Evolutionary conservation across 108 stramenopile genomes (phyloP).

Genomic region (Skeletonema marinoi): DNA sequence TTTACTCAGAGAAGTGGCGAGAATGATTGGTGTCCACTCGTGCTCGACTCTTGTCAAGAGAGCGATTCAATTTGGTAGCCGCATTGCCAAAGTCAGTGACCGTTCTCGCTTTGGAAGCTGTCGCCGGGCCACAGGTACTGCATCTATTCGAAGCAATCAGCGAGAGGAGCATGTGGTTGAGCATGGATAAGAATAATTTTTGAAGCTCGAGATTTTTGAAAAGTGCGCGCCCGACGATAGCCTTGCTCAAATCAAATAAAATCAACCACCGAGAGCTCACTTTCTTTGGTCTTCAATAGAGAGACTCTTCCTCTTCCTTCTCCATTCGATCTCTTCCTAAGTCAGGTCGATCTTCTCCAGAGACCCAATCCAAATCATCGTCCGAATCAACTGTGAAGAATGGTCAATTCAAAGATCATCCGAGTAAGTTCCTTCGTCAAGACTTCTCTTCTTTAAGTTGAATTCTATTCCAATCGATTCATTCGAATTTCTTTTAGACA

Average conservation of each 20-base stretch:
- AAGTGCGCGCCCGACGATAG: no score
- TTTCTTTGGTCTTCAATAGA: no score
- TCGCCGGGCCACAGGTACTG: constrained; percentile 67
- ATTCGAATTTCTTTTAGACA: no score
- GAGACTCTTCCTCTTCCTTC: no score
- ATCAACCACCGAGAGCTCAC: no score
- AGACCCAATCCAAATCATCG: background rate
- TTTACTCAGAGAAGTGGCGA: constrained; percentile 73
- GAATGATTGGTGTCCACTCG: constrained; percentile 53
- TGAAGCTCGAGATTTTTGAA: no score
- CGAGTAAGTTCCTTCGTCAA: constrained; percentile 21
- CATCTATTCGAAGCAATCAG: background rate
- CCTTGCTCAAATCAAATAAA: no score
- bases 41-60: constrained; percentile 80
- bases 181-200: no score
- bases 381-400: background rate
- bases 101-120: constrained; percentile 84
- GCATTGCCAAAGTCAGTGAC: constrained; percentile 87
- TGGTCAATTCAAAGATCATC: constrained; percentile 46
- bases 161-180: no score
- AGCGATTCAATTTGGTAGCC: constrained; percentile 95
- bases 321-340: no score
- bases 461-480: background rate
- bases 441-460: background rate
- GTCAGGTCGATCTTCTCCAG: background rate